Evolutionary conservation across 2,329 filamentous ascomycete genomes (phyloP), one percentile per base, ranked within the genome.

Genomic region (Beauveria varroae): DNA sequence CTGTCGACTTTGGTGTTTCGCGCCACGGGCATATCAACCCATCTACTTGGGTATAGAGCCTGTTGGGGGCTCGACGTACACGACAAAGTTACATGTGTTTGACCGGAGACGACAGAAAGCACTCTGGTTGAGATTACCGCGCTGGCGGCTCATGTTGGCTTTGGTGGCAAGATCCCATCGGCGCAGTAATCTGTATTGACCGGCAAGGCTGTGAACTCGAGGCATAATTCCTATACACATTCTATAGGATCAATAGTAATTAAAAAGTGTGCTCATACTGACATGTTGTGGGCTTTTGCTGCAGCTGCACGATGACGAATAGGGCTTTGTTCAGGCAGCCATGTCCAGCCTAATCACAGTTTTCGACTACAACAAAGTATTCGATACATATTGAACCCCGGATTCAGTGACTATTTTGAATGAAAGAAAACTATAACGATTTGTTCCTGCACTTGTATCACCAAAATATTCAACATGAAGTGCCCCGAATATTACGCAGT

Each of bases 101-200:
- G 30, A 34, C 10, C 10, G 1, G 12, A 34, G 10, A 5, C 30
- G 10, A 34, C 30, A 34, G 49, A 84, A 87, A 70, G 75, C 10
- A 76, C 50, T 63, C 14, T 86, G 57, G 83, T 87, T 66, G 78
- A 80, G 63, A 68, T 72, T 43, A 87, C 84, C n/a, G 50, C 34
- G 1, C 20, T 40, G 50, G 14, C 20, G 20, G 34, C 40, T 37
- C 50, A 34, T 10, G 12, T 7, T 53, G 30, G 50, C 14, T 9
- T 53, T 53, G 50, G n/a, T 34, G 10, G 30, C 5, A 20, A 53
- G 20, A 53, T 40, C 18, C 34, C 50, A 7, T 41, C 24, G 20
- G n/a, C 20, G n/a, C 50, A 53, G 22, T 53, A 2, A 0, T 26
- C 12, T 24, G 22, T 26, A 26, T 37, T 37, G 14, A 16, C 34